Evolutionary conservation across 225 moss, liverwort and hornwort species (phyloP).

Genomic region (Thuidium tamariscinum): DNA sequence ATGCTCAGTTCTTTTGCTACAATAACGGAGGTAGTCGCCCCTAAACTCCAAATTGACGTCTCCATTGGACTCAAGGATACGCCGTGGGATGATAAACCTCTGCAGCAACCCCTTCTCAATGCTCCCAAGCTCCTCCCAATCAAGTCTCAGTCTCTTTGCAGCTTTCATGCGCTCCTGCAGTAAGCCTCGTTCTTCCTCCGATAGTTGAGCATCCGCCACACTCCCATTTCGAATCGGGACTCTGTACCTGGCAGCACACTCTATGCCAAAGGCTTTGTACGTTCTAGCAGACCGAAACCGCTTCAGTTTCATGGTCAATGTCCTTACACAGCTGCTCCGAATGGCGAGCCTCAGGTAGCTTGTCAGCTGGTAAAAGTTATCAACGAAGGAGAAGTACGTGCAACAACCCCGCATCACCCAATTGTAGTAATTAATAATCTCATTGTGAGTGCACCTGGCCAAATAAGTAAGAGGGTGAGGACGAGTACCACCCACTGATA

Average conservation of each 20-base stretch:
- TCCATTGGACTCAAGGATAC: slow-evolving; percentile 32
- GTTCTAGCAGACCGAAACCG: slow-evolving; percentile 39
- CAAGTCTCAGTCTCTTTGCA: slow-evolving; percentile 8
- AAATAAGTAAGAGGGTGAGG: slow-evolving; percentile 43
- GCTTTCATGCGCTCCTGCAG: slow-evolving; percentile 18
- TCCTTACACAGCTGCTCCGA: slow-evolving; percentile 50
- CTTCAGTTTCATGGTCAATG: slow-evolving; percentile 53
- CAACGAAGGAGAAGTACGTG: slow-evolving; percentile 45
- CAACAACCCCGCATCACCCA: slow-evolving; percentile 57
- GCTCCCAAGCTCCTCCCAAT: slow-evolving; percentile 27
- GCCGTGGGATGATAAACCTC: slow-evolving; percentile 30
- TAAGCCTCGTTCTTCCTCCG: slow-evolving; percentile 12
- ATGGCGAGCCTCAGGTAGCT: slow-evolving; percentile 42
- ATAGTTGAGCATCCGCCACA: slow-evolving; percentile 5
- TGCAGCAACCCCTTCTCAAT: slow-evolving; percentile 31
- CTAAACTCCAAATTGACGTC: slow-evolving; percentile 37
- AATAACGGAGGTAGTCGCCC: slow-evolving; percentile 36
- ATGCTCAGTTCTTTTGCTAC: slow-evolving; percentile 28
- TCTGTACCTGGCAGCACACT: slow-evolving; percentile 47
- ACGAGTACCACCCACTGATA: slow-evolving; percentile 21
- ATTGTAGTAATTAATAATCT: slow-evolving; percentile 41
- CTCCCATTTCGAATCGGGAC: slow-evolving; percentile 26
- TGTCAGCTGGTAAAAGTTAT: slow-evolving; percentile 44
- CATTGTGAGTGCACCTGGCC: slow-evolving; percentile 43
- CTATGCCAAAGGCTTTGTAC: slow-evolving; percentile 41